phyloP scores from a whole-genome alignment of 495 filamentous ascomycete species.

The Podospora bellae-mahoneyi region DNA sequence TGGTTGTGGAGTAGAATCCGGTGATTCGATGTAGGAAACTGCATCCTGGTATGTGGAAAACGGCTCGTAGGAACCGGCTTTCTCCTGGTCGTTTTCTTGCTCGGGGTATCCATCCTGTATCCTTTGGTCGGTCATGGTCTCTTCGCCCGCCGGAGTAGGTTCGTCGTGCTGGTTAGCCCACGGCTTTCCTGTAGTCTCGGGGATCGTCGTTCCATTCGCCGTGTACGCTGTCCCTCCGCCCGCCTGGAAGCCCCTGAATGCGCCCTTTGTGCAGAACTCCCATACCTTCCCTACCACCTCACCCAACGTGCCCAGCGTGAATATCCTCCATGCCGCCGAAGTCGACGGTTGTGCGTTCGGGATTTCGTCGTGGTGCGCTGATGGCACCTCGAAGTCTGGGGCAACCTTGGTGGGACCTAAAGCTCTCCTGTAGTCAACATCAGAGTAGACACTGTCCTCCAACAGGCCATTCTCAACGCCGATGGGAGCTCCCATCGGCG shows the following conservation, averaged over 20 bases:
- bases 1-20: conserved; percentile 44
- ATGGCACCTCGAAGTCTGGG: conserved; percentile 29
- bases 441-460: conserved; percentile 53
- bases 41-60: conserved; percentile 17
- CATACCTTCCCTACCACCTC: conserved; percentile 72
- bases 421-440: conserved; percentile 51
- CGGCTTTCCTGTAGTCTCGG: conserved; percentile 24
- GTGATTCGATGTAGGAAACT: conserved; percentile 30
- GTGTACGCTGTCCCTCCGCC: conserved; percentile 73
- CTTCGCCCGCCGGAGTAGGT: conserved; percentile 26
- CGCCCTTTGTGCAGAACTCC: conserved; percentile 70
- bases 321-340: conserved; percentile 43
- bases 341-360: neutral
- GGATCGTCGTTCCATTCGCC: conserved; percentile 25
- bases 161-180: conserved; percentile 34
- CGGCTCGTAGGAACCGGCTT: conserved; percentile 17
- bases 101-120: conserved; percentile 23
- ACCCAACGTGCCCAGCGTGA: conserved; percentile 42
- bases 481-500: conserved; percentile 48
- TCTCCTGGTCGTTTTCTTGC: conserved; percentile 11
- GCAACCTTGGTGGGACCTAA: conserved; percentile 38
- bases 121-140: conserved; percentile 2
- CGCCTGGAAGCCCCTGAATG: conserved; percentile 80
- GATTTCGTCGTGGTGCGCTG: conserved; percentile 11
- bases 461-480: conserved; percentile 46